These are phyloP conservation scores for Boletus rubropictus DNA, from an alignment of 768 basidiomycete species.

Conservation along the genomic window DNA sequence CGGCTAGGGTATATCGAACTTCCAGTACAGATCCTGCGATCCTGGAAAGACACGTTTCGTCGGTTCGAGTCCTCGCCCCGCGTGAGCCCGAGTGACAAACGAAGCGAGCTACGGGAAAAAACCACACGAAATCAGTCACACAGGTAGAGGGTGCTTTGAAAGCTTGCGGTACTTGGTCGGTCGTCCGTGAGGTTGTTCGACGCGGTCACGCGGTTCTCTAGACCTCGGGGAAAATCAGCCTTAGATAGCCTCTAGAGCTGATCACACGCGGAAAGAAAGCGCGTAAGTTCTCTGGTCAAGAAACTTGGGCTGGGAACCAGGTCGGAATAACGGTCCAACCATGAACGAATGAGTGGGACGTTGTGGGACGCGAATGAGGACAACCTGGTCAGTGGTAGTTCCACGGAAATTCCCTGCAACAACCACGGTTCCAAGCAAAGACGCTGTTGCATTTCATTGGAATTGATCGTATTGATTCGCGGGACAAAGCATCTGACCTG, in stretches of 20 bases:
- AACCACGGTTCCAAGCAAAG: slow-evolving; percentile 1
- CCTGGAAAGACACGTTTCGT: slow-evolving; percentile 2
- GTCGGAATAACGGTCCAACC: neutral
- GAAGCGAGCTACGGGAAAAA: too few relatives aligned
- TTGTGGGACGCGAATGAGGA: slow-evolving; percentile 2
- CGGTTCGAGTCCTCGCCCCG: neutral
- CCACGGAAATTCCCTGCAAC: too few relatives aligned
- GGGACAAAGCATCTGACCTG: neutral
- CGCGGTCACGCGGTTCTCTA: slow-evolving; percentile 1
- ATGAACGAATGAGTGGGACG: too few relatives aligned
- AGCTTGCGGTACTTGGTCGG: slow-evolving; percentile 2
- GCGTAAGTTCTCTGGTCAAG: neutral
- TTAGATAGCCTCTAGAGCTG: slow-evolving; percentile 12
- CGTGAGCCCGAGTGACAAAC: neutral
- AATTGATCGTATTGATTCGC: neutral
- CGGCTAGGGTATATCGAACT: neutral
- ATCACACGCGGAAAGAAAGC: slow-evolving; percentile 9
- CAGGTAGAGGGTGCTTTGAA: neutral
- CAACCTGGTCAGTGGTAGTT: too few relatives aligned
- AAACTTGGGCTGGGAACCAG: slow-evolving; percentile 3
- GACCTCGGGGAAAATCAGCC: neutral
- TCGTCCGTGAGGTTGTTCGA: neutral
- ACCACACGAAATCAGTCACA: neutral
- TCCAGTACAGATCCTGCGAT: neutral
- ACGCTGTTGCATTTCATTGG: too few relatives aligned